These are phyloP conservation scores for Quercus phellos DNA, from an alignment of 331 rosid species.

Conservation along the genomic window DNA sequence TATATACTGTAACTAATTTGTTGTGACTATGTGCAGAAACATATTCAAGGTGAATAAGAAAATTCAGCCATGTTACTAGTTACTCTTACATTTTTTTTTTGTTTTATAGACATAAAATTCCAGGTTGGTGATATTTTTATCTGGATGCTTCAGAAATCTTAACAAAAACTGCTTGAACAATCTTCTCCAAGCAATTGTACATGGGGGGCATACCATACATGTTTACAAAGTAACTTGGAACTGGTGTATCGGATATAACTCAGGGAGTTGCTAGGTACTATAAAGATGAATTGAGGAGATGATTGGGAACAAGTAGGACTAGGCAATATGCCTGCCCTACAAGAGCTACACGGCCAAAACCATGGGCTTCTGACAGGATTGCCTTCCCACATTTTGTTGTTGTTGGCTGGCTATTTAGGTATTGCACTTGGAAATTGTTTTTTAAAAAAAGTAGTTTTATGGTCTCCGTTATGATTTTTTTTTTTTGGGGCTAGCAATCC, in stretches of 20 bases:
- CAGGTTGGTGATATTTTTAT: background rate
- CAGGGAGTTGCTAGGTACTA: background rate
- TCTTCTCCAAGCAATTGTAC: no score
- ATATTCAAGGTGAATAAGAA: conserved; percentile 37
- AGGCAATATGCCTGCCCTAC: no score
- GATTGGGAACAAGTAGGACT: background rate
- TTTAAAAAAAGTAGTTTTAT: no score
- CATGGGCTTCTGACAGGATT: no score
- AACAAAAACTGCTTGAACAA: no score
- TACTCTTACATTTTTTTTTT: background rate
- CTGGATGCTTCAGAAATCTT: no score
- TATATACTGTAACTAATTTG: conserved; percentile 31
- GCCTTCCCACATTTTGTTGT: no score
- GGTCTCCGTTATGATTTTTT: no score
- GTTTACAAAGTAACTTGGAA: background rate
- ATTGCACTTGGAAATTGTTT: no score
- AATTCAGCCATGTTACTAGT: conserved; percentile 20
- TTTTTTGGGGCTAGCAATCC: no score
- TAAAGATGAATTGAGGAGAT: background rate
- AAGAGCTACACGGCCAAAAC: no score
- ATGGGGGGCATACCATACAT: background rate
- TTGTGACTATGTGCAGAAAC: conserved; percentile 30
- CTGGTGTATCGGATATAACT: background rate
- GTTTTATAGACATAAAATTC: background rate
- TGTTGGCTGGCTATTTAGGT: no score